Percentiles rank a stretch among this genome's conserved stretches.
Conservation (phyloP, 2,329 filamentous ascomycete species). For the Aspergillus spinulosporus region DNA sequence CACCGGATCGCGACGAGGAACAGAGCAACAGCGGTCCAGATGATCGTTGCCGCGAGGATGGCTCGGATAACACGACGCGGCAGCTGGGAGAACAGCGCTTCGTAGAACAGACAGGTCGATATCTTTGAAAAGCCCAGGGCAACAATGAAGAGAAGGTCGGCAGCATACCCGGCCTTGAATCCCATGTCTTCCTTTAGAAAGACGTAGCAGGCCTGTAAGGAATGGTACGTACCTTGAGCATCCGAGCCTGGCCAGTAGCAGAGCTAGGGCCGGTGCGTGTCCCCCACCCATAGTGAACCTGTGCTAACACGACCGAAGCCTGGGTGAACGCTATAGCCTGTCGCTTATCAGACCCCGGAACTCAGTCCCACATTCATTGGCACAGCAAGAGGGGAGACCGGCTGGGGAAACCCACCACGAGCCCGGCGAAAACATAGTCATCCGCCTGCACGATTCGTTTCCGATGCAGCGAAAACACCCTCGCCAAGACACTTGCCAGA, state of each 20-base stretch:
- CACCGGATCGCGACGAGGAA: constrained; percentile 44
- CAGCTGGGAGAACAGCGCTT: constrained; percentile 20
- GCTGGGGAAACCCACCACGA: constrained; percentile 28
- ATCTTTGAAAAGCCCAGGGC: constrained; percentile 46
- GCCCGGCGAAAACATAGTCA: constrained; percentile 37
- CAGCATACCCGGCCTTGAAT: constrained; percentile 37
- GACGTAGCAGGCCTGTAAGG: background rate
- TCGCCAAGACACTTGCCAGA: constrained; percentile 42
- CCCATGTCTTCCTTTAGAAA: background rate
- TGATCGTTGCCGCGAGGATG: constrained; percentile 31
- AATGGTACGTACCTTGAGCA: constrained; percentile 37
- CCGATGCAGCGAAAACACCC: constrained; percentile 40
- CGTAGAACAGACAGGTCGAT: constrained; percentile 28
- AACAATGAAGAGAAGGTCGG: constrained; percentile 45
- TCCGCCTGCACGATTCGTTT: constrained; percentile 34
- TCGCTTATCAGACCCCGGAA: too few relatives aligned
- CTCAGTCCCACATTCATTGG: too few relatives aligned
- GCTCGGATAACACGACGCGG: constrained; percentile 16
- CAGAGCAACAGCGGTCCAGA: constrained; percentile 39
- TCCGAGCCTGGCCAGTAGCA: constrained; percentile 18
- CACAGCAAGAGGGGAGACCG: too few relatives aligned
- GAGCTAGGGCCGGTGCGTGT: constrained; percentile 29
- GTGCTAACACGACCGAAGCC: constrained; percentile 39
- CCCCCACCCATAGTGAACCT: constrained; percentile 44
- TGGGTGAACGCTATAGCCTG: constrained; percentile 41